Conservation (phyloP, 306 rosid species). For the Abrus precatorius region DNA sequence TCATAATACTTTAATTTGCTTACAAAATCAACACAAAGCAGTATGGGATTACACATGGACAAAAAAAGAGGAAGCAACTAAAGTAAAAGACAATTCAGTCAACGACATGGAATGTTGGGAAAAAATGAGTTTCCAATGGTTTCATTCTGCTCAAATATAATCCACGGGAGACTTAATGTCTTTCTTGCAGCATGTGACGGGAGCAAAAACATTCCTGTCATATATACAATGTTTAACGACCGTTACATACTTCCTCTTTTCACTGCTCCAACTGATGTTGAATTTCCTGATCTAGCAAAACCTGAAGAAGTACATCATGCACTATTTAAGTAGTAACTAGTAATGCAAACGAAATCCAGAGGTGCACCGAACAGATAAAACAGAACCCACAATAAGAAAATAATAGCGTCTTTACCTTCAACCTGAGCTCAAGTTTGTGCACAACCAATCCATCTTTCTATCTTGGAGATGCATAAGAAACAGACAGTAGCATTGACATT, state of each 20-base stretch:
- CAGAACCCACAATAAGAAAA: not conserved
- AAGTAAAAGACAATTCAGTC: slow-evolving; percentile 22
- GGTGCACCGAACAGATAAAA: slow-evolving; percentile 28
- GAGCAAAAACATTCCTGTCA: slow-evolving; percentile 20
- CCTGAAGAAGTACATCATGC: slow-evolving; percentile 42
- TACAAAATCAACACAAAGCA: not conserved
- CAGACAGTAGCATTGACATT: slow-evolving; percentile 43
- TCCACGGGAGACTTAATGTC: not conserved
- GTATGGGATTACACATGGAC: not conserved
- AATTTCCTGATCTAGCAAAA: slow-evolving; percentile 39
- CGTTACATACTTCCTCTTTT: slow-evolving; percentile 12
- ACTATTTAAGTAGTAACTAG: not conserved
- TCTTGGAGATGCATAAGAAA: slow-evolving; percentile 43
- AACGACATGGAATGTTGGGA: not conserved
- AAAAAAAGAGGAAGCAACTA: not conserved
- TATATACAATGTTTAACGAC: slow-evolving; percentile 20
- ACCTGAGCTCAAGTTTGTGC: slow-evolving; percentile 44
- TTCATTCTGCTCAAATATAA: slow-evolving; percentile 37
- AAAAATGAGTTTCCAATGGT: slow-evolving; percentile 16
- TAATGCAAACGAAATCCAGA: slow-evolving; percentile 14
- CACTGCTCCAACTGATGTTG: slow-evolving; percentile 10
- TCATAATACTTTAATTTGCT: not conserved
- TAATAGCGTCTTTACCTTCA: slow-evolving; percentile 53
- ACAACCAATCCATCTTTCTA: slow-evolving; percentile 37
- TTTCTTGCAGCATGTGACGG: not conserved